A percentile compares a stretch with the other conserved stretches of the same genome.
phyloP scores from a whole-genome alignment of 345 rosid genomes.

The Gossypium longicalyx region DNA sequence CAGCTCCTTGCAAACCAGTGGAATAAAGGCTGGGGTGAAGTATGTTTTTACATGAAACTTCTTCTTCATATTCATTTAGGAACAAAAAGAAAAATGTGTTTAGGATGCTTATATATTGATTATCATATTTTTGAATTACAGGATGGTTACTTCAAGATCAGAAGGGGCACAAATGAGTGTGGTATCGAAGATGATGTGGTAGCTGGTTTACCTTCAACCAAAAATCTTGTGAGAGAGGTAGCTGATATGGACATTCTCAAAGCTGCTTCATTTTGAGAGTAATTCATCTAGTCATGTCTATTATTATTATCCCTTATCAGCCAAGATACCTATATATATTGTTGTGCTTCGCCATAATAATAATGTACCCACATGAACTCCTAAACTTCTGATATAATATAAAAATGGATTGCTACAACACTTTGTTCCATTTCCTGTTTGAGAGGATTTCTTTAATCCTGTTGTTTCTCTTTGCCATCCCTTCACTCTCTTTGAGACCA shows the following conservation, averaged over 20 bases:
- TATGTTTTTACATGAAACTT: constrained; percentile 33
- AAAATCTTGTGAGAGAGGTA: constrained; percentile 54
- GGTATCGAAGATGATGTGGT: constrained; percentile 78
- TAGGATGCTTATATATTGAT: not conserved
- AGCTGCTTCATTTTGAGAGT: constrained; percentile 31
- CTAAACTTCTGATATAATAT: not conserved
- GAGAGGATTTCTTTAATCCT: too few relatives aligned
- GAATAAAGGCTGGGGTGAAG: constrained; percentile 94
- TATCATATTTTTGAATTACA: constrained; percentile 25
- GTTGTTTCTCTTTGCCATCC: too few relatives aligned
- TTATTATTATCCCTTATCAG: not conserved
- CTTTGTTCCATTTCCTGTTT: not conserved
- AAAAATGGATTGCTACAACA: too few relatives aligned
- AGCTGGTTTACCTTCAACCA: constrained; percentile 76
- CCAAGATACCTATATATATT: too few relatives aligned
- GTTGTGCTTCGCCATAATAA: not conserved
- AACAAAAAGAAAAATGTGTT: not conserved
- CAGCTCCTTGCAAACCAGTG: constrained; percentile 96
- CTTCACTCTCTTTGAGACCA: too few relatives aligned
- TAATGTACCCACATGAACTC: not conserved
- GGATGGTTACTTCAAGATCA: constrained; percentile 92
- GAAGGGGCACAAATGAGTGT: constrained; percentile 85
- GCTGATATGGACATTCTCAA: constrained; percentile 25
- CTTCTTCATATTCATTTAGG: not conserved
- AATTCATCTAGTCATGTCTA: not conserved